Conservation (phyloP, 768 basidiomycete genomes). For the Lactarius vividus region DNA sequence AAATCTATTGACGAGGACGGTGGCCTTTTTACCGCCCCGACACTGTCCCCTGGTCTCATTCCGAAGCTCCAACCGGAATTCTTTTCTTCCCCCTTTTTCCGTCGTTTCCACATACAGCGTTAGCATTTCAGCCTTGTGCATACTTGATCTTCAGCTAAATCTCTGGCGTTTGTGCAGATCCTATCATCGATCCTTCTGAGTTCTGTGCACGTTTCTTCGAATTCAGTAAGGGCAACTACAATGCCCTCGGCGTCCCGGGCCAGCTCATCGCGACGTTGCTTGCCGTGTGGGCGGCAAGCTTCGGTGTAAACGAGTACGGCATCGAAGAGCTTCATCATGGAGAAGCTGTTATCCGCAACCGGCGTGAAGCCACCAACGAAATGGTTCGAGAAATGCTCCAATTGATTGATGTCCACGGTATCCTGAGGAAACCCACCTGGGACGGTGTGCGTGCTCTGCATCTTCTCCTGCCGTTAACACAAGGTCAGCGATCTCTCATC, state of each 20-base stretch:
- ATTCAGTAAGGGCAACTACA: slow-evolving; percentile 55
- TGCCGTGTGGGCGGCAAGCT: slow-evolving; percentile 87
- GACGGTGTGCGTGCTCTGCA: slow-evolving; percentile 82
- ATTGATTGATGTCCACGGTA: slow-evolving; percentile 74
- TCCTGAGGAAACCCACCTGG: slow-evolving; percentile 80
- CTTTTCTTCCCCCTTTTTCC: slow-evolving; percentile 83
- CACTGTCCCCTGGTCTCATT: slow-evolving; percentile 53
- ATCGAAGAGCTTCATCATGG: slow-evolving; percentile 43
- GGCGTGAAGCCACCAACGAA: slow-evolving; percentile 55
- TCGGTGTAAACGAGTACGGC: slow-evolving; percentile 82
- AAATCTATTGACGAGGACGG: slow-evolving; percentile 53
- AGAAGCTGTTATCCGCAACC: slow-evolving; percentile 39
- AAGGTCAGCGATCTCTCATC: slow-evolving; percentile 51
- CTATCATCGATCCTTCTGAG: slow-evolving; percentile 78
- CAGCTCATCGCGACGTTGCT: slow-evolving; percentile 75
- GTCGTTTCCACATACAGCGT: slow-evolving; percentile 84
- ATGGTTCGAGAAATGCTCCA: slow-evolving; percentile 77
- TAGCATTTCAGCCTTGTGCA: slow-evolving; percentile 14
- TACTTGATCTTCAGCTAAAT: slow-evolving; percentile 3
- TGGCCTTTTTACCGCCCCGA: slow-evolving; percentile 34
- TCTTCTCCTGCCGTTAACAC: slow-evolving; percentile 77
- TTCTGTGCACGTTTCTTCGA: slow-evolving; percentile 71
- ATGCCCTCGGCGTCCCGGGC: slow-evolving; percentile 67
- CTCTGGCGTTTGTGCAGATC: slow-evolving; percentile 49
- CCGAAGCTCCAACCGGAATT: slow-evolving; percentile 76